Evolutionary conservation across 2,329 filamentous ascomycete species (phyloP), one percentile per base, ranked within the genome.

Genomic region (Colletotrichum musicola): DNA sequence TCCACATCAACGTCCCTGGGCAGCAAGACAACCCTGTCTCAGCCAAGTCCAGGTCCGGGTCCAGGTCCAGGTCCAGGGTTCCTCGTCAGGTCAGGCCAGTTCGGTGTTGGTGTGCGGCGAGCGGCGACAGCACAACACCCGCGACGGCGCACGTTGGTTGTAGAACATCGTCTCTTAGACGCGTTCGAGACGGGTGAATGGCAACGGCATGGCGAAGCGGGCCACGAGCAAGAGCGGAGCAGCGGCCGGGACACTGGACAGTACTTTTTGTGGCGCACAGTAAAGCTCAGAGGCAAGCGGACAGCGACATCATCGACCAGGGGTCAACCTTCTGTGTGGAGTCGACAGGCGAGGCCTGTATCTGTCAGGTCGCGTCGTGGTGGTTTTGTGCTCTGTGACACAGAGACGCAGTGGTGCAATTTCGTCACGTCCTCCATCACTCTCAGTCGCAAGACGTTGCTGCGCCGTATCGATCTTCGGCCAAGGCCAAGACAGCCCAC

Each of bases 221-320:
- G 13, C 40, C 40, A 42, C 16, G 40, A 42, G 40, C 40, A n/a
- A 4, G 40, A 42, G 40, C 40, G 40, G 40, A 42, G 40, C 16
- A n/a, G 40, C 40, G 13, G 13, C 40, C 12, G 38, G 18, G 38
- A 42, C 50, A 20, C 40, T 42, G 30, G 20, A 40, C 35, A 25
- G 22, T 25, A 25, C 22, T 25, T 25, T 25, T 47, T 44, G 10
- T 30, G 40, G 40, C 27, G 40, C 16, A 40, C 6, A 22, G 20
- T n/a, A 57, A 13, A 57, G 40, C 27, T 16, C 42, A 27, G 55
- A 59, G 56, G 49, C 53, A 63, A 51, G n/a, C 18, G 27, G 42
- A 47, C 18, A 55, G 65, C 62, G 62, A 68, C 61, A 68, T 64
- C 47, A 68, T 64, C 62, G 55, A 60, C 55, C 65, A 59, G 62